These are phyloP conservation scores for Lupinus albus DNA, from an alignment of 306 rosid genomes.

Conservation along the genomic window DNA sequence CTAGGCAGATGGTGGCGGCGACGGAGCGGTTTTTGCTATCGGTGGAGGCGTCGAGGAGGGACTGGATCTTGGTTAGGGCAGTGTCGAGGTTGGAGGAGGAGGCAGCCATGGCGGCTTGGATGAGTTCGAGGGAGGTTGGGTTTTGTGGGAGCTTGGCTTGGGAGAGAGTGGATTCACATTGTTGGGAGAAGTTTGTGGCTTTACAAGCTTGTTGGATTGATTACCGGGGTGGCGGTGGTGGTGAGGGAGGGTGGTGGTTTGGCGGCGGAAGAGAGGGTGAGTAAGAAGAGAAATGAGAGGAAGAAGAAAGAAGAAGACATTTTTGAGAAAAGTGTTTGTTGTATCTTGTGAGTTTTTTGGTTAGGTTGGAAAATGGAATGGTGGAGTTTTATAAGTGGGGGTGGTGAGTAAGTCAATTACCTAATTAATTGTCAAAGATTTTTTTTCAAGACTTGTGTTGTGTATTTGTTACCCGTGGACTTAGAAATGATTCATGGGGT, in stretches of 20 bases:
- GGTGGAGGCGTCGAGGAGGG: slow-evolving; percentile 51
- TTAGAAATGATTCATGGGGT: slow-evolving; percentile 29
- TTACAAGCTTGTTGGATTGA: slow-evolving; percentile 64
- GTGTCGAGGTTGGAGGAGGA: slow-evolving; percentile 53
- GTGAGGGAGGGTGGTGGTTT: background rate
- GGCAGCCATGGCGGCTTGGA: slow-evolving; percentile 54
- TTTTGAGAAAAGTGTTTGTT: background rate
- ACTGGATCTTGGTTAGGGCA: slow-evolving; percentile 59
- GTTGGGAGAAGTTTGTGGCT: slow-evolving; percentile 74
- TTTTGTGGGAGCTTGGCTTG: slow-evolving; percentile 38
- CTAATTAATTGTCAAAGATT: background rate
- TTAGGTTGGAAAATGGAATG: too few species aligned
- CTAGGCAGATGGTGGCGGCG: slow-evolving; percentile 68
- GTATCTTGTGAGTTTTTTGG: background rate
- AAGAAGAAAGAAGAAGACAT: slow-evolving; percentile 60
- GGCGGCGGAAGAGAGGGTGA: slow-evolving; percentile 55
- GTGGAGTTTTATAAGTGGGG: slow-evolving; percentile 20
- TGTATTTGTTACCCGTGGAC: background rate
- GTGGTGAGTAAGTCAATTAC: background rate
- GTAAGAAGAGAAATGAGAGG: slow-evolving; percentile 50
- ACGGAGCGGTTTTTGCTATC: slow-evolving; percentile 59
- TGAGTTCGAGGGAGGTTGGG: slow-evolving; percentile 47
- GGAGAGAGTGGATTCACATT: slow-evolving; percentile 55
- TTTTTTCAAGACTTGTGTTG: slow-evolving; percentile 4
- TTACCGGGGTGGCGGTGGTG: slow-evolving; percentile 5